A percentile compares a stretch with the other conserved stretches of the same genome.
Evolutionary conservation across 2,329 filamentous ascomycete genomes (phyloP).

Genomic region (Graphiopsis chlorocephala): DNA sequence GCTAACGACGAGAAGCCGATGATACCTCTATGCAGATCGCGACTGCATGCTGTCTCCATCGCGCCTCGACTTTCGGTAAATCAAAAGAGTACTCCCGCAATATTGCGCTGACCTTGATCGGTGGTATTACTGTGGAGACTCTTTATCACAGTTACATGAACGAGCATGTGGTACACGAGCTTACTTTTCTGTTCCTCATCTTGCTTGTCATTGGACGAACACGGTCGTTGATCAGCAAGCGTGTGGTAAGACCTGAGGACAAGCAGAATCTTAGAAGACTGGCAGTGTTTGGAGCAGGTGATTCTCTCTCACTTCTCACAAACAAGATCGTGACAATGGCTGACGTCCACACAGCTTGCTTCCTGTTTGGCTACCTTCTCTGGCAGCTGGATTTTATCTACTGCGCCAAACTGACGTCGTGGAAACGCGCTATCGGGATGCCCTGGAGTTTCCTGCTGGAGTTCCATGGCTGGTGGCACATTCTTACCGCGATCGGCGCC

Average conservation of each 20-base stretch:
- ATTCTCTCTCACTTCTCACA: neutral
- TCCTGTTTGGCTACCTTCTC: constrained; percentile 14
- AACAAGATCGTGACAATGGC: neutral
- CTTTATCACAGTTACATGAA: constrained; percentile 12
- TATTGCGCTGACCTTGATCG: neutral
- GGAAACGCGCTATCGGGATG: constrained; percentile 9
- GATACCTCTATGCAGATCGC: constrained; percentile 16
- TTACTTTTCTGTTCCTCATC: constrained; percentile 12
- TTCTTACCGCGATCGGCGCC: constrained; percentile 8
- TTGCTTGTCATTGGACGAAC: constrained; percentile 4
- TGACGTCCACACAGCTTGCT: constrained; percentile 6
- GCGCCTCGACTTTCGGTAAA: constrained; percentile 5
- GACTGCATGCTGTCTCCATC: constrained; percentile 11
- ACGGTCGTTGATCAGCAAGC: constrained; percentile 5
- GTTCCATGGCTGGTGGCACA: constrained; percentile 16
- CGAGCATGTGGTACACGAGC: constrained; percentile 15
- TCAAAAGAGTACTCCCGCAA: neutral
- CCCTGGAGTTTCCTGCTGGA: constrained; percentile 15
- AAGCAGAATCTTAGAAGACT: constrained; percentile 11
- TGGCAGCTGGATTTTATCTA: constrained; percentile 18
- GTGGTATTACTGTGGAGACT: constrained; percentile 3
- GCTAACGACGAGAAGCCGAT: constrained; percentile 4
- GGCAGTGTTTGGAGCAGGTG: constrained; percentile 7
- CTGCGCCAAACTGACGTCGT: constrained; percentile 7
- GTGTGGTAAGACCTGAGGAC: neutral